These are phyloP conservation scores for Hypoxylon crocopeplum DNA, from an alignment of 495 filamentous ascomycete species.

Conservation along the genomic window DNA sequence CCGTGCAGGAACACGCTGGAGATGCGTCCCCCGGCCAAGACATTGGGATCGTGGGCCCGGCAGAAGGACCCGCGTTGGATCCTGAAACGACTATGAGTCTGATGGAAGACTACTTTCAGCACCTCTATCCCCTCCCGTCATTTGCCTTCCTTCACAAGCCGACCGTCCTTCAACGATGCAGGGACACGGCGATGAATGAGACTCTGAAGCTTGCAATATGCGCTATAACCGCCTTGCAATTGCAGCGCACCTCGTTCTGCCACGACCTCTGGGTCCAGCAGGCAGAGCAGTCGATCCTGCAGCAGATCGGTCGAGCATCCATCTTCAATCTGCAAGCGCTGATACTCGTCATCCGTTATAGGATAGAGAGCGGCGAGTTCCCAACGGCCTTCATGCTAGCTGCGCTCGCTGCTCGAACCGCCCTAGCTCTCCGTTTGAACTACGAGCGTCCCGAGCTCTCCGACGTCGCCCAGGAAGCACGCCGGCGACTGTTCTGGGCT, in stretches of 20 bases:
- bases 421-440: constrained; percentile 39
- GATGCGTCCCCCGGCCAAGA: constrained; percentile 10
- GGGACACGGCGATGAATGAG: constrained; percentile 31
- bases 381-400: constrained; percentile 40
- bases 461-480: constrained; percentile 39
- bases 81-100: constrained; percentile 7
- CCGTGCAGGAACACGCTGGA: not conserved
- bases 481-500: constrained; percentile 40
- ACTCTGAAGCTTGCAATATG: constrained; percentile 36
- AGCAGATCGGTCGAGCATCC: constrained; percentile 38
- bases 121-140: constrained; percentile 40
- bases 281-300: constrained; percentile 37
- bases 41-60: constrained; percentile 2
- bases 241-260: constrained; percentile 29
- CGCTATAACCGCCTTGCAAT: constrained; percentile 38
- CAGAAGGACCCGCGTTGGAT: constrained; percentile 15
- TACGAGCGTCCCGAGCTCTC: constrained; percentile 38
- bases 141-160: constrained; percentile 41
- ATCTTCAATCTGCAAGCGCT: constrained; percentile 41
- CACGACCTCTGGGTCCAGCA: constrained; percentile 36
- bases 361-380: constrained; percentile 38
- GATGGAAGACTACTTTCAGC: constrained; percentile 39
- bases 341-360: constrained; percentile 39
- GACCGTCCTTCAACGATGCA: constrained; percentile 33
- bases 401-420: constrained; percentile 38